A percentile compares a stretch with the other conserved stretches of the same genome.
These are phyloP conservation scores for Tolypocladium album DNA, from an alignment of 2,329 filamentous ascomycete genomes.

Conservation along the genomic window DNA sequence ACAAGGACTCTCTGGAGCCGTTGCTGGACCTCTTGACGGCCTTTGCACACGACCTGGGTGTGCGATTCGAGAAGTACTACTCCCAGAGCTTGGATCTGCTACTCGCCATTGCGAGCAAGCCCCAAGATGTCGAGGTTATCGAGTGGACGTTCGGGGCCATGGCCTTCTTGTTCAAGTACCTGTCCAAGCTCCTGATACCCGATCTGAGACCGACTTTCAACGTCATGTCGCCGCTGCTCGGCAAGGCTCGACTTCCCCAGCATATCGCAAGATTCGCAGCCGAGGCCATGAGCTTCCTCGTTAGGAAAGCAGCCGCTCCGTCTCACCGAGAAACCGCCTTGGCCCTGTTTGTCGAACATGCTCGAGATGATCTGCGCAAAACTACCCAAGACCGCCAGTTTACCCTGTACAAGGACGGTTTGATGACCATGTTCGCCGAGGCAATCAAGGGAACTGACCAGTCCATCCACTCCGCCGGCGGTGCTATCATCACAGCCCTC, in stretches of 20 bases:
- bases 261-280: constrained; percentile 89
- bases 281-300: constrained; percentile 86
- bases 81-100: constrained; percentile 63
- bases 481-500: constrained; percentile 40
- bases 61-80: constrained; percentile 83
- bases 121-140: constrained; percentile 76
- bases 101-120: constrained; percentile 64
- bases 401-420: constrained; percentile 67
- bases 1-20: constrained; percentile 74
- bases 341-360: constrained; percentile 58
- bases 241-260: constrained; percentile 68
- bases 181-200: constrained; percentile 76
- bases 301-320: constrained; percentile 75
- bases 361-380: constrained; percentile 55
- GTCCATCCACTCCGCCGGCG: constrained; percentile 48
- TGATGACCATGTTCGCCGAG: constrained; percentile 89
- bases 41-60: constrained; percentile 87
- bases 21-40: constrained; percentile 80
- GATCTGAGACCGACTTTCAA: constrained; percentile 78
- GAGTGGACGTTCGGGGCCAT: constrained; percentile 95
- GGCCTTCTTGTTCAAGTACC: constrained; percentile 94
- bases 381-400: constrained; percentile 45
- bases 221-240: constrained; percentile 74
- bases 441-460: constrained; percentile 55
- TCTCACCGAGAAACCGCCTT: constrained; percentile 68